Base-by-base conservation (phyloP, 2,329 filamentous ascomycete genomes). In the Xylariaceae sp. region DNA sequence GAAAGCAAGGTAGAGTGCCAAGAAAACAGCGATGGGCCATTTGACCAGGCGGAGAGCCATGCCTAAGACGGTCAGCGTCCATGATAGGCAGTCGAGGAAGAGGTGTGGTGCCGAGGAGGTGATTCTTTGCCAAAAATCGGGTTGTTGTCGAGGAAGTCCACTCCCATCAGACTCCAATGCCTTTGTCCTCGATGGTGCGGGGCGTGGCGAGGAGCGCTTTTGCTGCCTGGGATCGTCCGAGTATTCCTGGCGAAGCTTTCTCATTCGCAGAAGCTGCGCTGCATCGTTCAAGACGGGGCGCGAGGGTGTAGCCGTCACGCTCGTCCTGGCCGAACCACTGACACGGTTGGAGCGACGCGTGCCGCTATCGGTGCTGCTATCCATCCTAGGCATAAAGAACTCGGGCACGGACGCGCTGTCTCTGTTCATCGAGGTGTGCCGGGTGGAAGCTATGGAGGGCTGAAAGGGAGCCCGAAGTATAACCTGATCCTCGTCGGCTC, bases 41-140 rank as follows among this genome's bases (percentile, higher is more conserved):
- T 85, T 82, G 3, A 80, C 65, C 38, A 79, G 74, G 13, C 70
- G 67, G 34, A 87, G 68, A 3, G 79, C 74, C 38, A 80, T 69
- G 4, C 66, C 66, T 9, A 84, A 44, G 12, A 85, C 66, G 19
- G 75, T 75, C 2, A 75, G 46, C 3, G 66, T 41, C 69, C 81
- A 85, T 14, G 57, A 55, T 4, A 67, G 42, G 3, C 62, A 57
- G 29, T 66, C 59, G 38, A 66, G 64, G 6, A 71, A 5, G 5
- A 63, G 60, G 3, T 54, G 51, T 0, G 67, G 66, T 3, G 68
- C 41, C 2, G 62, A 62, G 9, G 59, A 49, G 0, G 59, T 51
- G 11, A 71, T 38, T 17, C 59, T 56, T 3, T 61, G 52, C 9
- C 50, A 47, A 15, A 65, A 39, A 4, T 55, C 50, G 17, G 40